A percentile compares a stretch with the other conserved stretches of the same genome.
These are phyloP conservation scores for Penicillium longicatenatum DNA, from an alignment of 495 filamentous ascomycete species.

Conservation along the genomic window DNA sequence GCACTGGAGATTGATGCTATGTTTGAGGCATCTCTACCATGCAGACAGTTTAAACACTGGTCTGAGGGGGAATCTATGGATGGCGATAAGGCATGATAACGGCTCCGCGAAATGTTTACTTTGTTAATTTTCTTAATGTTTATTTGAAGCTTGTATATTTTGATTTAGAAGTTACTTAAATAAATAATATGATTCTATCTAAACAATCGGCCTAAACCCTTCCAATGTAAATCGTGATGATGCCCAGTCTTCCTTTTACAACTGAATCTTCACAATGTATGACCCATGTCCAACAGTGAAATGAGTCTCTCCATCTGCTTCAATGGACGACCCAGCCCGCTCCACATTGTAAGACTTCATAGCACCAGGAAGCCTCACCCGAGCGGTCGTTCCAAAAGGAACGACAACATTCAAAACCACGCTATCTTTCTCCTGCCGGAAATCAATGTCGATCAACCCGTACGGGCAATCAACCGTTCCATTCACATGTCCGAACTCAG, in stretches of 20 bases:
- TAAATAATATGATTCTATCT: background rate
- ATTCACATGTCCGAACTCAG: constrained; percentile 29
- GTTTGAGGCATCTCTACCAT: constrained; percentile 20
- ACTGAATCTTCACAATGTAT: background rate
- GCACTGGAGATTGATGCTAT: constrained; percentile 27
- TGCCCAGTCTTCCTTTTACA: background rate
- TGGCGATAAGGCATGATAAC: background rate
- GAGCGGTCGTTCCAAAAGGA: background rate
- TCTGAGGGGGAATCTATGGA: constrained; percentile 1
- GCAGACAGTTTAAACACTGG: constrained; percentile 13
- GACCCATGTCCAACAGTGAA: background rate
- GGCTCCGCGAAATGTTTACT: background rate
- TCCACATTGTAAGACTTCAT: background rate
- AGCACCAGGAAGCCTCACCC: background rate
- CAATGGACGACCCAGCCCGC: background rate
- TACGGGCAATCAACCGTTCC: constrained; percentile 31
- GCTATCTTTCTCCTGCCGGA: constrained; percentile 7
- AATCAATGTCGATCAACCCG: constrained; percentile 25
- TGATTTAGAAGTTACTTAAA: background rate
- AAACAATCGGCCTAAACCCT: background rate
- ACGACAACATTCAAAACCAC: background rate
- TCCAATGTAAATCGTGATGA: background rate
- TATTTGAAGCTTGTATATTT: background rate
- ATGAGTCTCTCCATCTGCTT: background rate
- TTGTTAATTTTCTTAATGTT: background rate